Conservation (phyloP, 106 monocot species). For the Apostasia shenzhenica region DNA sequence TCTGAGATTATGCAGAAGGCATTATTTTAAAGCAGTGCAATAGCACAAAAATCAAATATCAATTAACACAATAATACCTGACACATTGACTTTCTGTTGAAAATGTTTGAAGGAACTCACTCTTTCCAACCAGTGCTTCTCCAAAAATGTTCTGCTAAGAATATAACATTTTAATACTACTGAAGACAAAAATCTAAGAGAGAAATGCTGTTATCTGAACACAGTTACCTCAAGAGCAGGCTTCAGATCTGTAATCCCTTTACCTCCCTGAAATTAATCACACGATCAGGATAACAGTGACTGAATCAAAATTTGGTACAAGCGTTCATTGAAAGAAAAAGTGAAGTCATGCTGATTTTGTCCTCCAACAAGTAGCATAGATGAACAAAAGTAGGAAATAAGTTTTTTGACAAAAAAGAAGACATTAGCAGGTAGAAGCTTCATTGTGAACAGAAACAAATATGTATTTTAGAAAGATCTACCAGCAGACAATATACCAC, state of each 20-base stretch:
- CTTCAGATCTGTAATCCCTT: constrained; percentile 80
- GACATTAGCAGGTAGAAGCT: too few species aligned
- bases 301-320: too few species aligned
- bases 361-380: too few species aligned
- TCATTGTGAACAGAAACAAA: too few species aligned
- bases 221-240: constrained; percentile 66
- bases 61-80: constrained; percentile 27
- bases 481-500: too few species aligned
- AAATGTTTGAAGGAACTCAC: constrained; percentile 72
- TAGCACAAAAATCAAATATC: background rate
- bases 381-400: too few species aligned
- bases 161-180: constrained; percentile 5
- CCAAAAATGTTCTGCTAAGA: constrained; percentile 72
- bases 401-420: too few species aligned
- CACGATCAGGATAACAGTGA: background rate
- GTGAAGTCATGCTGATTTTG: too few species aligned
- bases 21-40: constrained; percentile 6
- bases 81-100: constrained; percentile 55
- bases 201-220: background rate
- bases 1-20: constrained; percentile 23
- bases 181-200: background rate
- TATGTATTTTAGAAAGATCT: too few species aligned
- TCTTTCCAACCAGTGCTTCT: constrained; percentile 66
- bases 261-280: constrained; percentile 59
- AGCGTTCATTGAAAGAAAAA: too few species aligned